Percentiles rank a stretch among this genome's conserved stretches.
Evolutionary conservation across 495 filamentous ascomycete genomes (phyloP).

Genomic region (Trichoderma parareesei): DNA sequence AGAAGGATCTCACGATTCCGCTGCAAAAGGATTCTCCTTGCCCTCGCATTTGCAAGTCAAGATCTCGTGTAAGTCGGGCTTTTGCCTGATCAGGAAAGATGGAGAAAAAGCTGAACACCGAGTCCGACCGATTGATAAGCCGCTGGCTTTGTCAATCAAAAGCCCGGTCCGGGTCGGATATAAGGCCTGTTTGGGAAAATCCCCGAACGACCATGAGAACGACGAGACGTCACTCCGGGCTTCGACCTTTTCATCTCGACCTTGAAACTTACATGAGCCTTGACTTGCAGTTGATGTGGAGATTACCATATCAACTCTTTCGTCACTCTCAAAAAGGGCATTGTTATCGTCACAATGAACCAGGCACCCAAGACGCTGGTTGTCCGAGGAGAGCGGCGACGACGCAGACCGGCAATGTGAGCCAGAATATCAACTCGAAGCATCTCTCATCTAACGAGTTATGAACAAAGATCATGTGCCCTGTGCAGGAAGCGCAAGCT

Average conservation of each 20-base stretch:
- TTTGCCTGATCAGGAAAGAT: background rate
- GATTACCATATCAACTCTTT: background rate
- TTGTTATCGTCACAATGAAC: background rate
- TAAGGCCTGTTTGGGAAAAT: background rate
- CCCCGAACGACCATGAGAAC: background rate
- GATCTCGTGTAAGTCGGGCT: background rate
- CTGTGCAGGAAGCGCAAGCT: conserved; percentile 49
- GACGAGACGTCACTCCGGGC: background rate
- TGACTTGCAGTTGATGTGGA: no score
- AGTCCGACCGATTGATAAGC: background rate
- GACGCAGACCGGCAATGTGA: conserved; percentile 1
- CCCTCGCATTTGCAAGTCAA: no score
- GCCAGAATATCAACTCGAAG: background rate
- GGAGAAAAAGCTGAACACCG: background rate
- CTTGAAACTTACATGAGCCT: no score
- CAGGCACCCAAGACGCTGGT: background rate
- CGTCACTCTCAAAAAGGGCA: background rate
- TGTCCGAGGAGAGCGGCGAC: background rate
- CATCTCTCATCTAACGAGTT: background rate
- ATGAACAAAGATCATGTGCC: conserved; percentile 27
- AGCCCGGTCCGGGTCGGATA: background rate
- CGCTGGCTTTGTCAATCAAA: background rate
- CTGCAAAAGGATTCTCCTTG: background rate
- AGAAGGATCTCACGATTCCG: background rate
- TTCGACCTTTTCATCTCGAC: background rate